These are phyloP conservation scores for Aspergillus pseudonomiae DNA, from an alignment of 2,329 filamentous ascomycete species.

Conservation along the genomic window DNA sequence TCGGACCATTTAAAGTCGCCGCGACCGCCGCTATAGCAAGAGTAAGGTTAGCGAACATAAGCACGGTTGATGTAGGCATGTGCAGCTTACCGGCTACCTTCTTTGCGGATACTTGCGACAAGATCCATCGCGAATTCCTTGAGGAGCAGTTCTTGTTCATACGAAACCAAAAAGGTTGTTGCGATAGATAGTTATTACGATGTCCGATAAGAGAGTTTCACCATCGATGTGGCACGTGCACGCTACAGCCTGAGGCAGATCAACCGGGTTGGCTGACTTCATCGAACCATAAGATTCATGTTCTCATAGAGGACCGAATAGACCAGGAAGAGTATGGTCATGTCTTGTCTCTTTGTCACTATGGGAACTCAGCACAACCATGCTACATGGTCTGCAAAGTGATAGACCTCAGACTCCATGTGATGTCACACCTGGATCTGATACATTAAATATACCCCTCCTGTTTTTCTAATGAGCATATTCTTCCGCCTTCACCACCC, in stretches of 20 bases:
- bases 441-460: slow-evolving; percentile 23
- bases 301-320: background rate
- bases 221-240: slow-evolving; percentile 26
- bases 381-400: slow-evolving; percentile 8
- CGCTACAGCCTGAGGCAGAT: slow-evolving; percentile 20
- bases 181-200: background rate
- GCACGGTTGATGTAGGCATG: background rate
- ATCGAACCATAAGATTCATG: slow-evolving; percentile 12
- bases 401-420: slow-evolving; percentile 13
- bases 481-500: slow-evolving; percentile 4
- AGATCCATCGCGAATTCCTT: slow-evolving; percentile 74
- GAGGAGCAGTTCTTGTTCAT: background rate
- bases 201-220: slow-evolving; percentile 4
- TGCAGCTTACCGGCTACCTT: slow-evolving; percentile 66
- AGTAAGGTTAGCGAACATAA: slow-evolving; percentile 12
- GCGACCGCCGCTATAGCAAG: slow-evolving; percentile 67
- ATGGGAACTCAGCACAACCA: slow-evolving; percentile 11
- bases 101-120: slow-evolving; percentile 88
- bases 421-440: slow-evolving; percentile 19
- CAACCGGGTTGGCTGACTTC: slow-evolving; percentile 21
- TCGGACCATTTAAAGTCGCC: slow-evolving; percentile 97
- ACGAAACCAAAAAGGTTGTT: background rate
- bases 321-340: background rate
- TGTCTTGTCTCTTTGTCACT: background rate
- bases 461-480: slow-evolving; percentile 14